Percentiles rank a stretch among this genome's conserved stretches.
These are phyloP conservation scores for Moniliella sp. DNA, from an alignment of 1,284 basidiomycete species.

Conservation along the genomic window DNA sequence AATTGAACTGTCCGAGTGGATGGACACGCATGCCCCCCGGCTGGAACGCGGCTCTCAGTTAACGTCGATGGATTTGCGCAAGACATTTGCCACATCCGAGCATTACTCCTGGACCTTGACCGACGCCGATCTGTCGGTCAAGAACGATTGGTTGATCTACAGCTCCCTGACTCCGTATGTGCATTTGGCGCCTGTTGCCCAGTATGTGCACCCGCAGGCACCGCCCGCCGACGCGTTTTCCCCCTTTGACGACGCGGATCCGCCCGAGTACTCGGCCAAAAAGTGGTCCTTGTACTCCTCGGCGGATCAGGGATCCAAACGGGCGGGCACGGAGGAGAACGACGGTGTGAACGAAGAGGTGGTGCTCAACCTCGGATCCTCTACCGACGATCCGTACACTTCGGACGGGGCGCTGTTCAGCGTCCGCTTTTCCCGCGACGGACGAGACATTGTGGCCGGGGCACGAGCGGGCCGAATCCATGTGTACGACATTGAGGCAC, in stretches of 20 bases:
- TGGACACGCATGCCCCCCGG: no score
- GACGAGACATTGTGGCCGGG: conserved; percentile 58
- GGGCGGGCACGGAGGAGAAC: not conserved
- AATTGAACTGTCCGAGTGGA: no score
- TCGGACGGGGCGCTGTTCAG: conserved; percentile 51
- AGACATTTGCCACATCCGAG: no score
- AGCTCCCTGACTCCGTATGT: conserved; percentile 39
- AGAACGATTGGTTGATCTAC: conserved; percentile 88
- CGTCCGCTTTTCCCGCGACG: conserved; percentile 83
- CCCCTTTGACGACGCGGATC: no score
- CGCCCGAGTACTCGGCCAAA: no score
- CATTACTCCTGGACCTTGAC: conserved; percentile 31
- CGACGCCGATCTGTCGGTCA: conserved; percentile 72
- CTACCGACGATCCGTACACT: not conserved
- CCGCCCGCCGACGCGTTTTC: conserved; percentile 40
- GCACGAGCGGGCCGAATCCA: conserved; percentile 48
- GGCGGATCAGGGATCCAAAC: no score
- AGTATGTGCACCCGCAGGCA: conserved; percentile 24
- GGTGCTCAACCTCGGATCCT: conserved; percentile 21
- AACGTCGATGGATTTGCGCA: no score
- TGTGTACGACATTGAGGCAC: conserved; percentile 59
- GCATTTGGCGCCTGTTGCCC: conserved; percentile 57
- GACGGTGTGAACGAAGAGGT: conserved; percentile 14
- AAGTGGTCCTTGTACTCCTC: no score
- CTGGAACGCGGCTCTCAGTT: no score